Base-by-base conservation (phyloP, 768 basidiomycete genomes). In the Tylopilus sp. region DNA sequence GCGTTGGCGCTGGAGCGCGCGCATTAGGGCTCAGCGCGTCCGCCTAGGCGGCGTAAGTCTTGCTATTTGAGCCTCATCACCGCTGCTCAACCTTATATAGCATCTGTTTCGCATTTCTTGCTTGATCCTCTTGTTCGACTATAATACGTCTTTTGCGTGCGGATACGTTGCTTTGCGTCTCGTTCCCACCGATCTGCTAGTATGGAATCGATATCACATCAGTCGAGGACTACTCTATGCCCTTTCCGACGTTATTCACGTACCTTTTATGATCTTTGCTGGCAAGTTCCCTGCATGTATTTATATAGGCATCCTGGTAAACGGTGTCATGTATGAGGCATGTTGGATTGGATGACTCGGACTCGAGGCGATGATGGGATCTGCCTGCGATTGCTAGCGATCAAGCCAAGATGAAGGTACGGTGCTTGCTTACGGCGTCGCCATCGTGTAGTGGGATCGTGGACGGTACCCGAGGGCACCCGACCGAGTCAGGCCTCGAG, bases 1-100 rank as follows among this genome's bases (percentile, higher is more conserved):
- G 79, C 14, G 71, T 73, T 19, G 90, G 91, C 29, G 85, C 89
- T 41, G 90, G 90, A n/a, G 91, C 91, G 31, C 78, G 90, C 19
- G 86, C 88, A 29, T 75, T 93, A 71, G 89, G 89, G 8, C 75
- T 91, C 52, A 71, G 69, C 29, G 69, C 64, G 2, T 71, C 69
- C 13, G 61, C 58, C 46, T 70, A 69, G 54, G 45, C 45, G 56
- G 55, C 43, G 69, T 68, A 55, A 69, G 67, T 64, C 34, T 40
- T 55, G 53, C n/a, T 51, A 24, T 52, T 45, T 37, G 52, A 22
- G 26, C 47, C 28, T 30, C 16, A 22, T 48, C 53, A 48, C 43
- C 37, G 52, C 38, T 48, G 53, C 63, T 68, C 56, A 67, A 57
- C 55, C 50, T 33, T 46, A n/a, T 8, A 16, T 30, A 57, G 56